Percentiles rank a stretch among this genome's conserved stretches.
These are phyloP conservation scores for Hordeum pubiflorum DNA, from an alignment of 202 grass and related monocot genomes.

Conservation along the genomic window DNA sequence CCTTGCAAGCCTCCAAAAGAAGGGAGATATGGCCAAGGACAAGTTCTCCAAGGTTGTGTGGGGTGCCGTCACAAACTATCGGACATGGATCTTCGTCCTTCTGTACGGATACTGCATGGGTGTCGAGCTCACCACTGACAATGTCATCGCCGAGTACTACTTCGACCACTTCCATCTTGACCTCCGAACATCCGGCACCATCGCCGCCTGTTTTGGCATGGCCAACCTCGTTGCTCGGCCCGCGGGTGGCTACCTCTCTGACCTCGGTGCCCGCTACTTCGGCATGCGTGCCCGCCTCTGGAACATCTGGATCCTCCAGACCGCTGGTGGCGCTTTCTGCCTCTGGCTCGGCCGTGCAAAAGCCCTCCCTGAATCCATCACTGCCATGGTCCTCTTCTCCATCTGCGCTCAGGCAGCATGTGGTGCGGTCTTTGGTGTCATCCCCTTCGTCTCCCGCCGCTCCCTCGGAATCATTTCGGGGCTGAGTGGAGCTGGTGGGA, in stretches of 20 bases:
- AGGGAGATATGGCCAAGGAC: slow-evolving; percentile 41
- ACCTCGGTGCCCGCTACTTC: slow-evolving; percentile 37
- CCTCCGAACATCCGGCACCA: slow-evolving; percentile 58
- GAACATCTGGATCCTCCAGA: slow-evolving; percentile 92
- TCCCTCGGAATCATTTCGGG: slow-evolving; percentile 75
- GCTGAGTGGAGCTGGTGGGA: slow-evolving; percentile 60
- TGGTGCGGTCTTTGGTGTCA: slow-evolving; percentile 62
- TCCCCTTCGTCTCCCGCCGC: slow-evolving; percentile 65
- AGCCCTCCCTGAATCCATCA: slow-evolving; percentile 39
- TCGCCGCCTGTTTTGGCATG: slow-evolving; percentile 86
- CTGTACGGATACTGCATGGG: slow-evolving; percentile 74
- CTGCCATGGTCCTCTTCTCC: slow-evolving; percentile 67
- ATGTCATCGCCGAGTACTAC: slow-evolving; percentile 10
- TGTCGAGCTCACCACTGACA: not conserved
- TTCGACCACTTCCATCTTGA: slow-evolving; percentile 41
- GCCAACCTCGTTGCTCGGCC: slow-evolving; percentile 70
- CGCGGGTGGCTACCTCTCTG: slow-evolving; percentile 51
- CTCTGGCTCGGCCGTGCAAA: slow-evolving; percentile 51
- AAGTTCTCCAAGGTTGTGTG: slow-evolving; percentile 5
- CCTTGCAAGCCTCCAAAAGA: slow-evolving; percentile 45
- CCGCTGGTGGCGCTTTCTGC: slow-evolving; percentile 68
- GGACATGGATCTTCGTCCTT: slow-evolving; percentile 70
- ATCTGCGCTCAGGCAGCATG: slow-evolving; percentile 71
- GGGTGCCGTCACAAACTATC: slow-evolving; percentile 53
- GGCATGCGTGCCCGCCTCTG: slow-evolving; percentile 81